Percentiles rank a stretch among this genome's conserved stretches.
Conservation (phyloP, 768 basidiomycete species). For the Lentinula edodes region DNA sequence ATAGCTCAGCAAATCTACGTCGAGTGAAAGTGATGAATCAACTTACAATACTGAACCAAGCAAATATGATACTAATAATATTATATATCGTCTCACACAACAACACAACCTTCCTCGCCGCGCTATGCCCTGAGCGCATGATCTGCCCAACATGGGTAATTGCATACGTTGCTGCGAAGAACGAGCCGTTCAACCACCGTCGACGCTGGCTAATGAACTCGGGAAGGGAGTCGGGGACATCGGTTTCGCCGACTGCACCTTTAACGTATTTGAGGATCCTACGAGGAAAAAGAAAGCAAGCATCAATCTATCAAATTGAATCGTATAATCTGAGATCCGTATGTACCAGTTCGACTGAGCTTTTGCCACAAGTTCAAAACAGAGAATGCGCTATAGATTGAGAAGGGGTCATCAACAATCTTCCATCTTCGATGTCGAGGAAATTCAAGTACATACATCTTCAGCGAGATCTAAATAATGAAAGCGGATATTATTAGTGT, state of each 20-base stretch:
- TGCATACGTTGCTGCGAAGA: slow-evolving; percentile 93
- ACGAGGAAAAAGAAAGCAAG: slow-evolving; percentile 11
- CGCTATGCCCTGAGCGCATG: slow-evolving; percentile 75
- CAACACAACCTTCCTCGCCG: slow-evolving; percentile 65
- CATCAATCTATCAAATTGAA: slow-evolving; percentile 5
- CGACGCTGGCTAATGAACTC: slow-evolving; percentile 93
- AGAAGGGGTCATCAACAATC: not conserved
- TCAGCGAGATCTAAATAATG: slow-evolving; percentile 69
- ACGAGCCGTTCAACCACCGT: slow-evolving; percentile 88
- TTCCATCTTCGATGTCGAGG: not conserved
- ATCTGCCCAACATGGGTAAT: slow-evolving; percentile 84
- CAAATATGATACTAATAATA: slow-evolving; percentile 78
- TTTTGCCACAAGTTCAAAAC: slow-evolving; percentile 76
- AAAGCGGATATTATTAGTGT: not conserved
- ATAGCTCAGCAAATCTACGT: not conserved
- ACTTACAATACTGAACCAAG: slow-evolving; percentile 90
- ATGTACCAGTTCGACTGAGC: slow-evolving; percentile 70
- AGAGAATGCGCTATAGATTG: slow-evolving; percentile 65
- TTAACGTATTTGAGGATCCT: slow-evolving; percentile 98
- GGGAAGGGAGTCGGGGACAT: slow-evolving; percentile 87
- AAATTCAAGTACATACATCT: slow-evolving; percentile 48
- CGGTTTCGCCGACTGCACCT: slow-evolving; percentile 87
- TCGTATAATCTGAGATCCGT: not conserved
- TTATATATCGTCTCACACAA: slow-evolving; percentile 85
- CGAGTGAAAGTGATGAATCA: not conserved